A percentile compares a stretch with the other conserved stretches of the same genome.
Evolutionary conservation across 176 grass and related monocot species (phyloP).

Genomic region (Triticum turgidum): DNA sequence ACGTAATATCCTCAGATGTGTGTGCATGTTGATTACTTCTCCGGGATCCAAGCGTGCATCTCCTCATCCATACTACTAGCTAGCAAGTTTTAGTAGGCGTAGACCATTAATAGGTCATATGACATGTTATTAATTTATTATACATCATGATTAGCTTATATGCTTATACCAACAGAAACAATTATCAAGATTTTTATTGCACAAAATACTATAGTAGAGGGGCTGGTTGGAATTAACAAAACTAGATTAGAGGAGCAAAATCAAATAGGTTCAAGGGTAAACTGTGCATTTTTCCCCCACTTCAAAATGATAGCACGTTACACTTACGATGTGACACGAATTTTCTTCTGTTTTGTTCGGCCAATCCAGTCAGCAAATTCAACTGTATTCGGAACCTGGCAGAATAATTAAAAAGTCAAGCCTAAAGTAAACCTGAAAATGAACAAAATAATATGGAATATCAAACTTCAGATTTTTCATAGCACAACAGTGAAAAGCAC

Average conservation of each 20-base stretch:
- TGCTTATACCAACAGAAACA: slow-evolving; percentile 10
- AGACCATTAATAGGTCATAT: neutral
- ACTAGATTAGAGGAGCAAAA: neutral
- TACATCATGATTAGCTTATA: neutral
- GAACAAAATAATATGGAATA: neutral
- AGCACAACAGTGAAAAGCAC: neutral
- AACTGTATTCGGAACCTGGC: slow-evolving; percentile 86
- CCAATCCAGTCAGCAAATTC: slow-evolving; percentile 99
- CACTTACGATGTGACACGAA: slow-evolving; percentile 80
- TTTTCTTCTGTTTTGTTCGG: slow-evolving; percentile 95
- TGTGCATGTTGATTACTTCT: neutral
- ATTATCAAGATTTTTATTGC: neutral
- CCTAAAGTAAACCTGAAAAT: slow-evolving; percentile 18
- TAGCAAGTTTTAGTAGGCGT: neutral
- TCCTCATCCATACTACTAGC: neutral
- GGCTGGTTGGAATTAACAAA: slow-evolving; percentile 1
- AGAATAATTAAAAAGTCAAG: slow-evolving; percentile 28
- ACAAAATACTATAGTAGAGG: neutral
- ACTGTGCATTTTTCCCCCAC: neutral
- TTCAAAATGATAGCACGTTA: slow-evolving; percentile 6
- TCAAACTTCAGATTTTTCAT: slow-evolving; percentile 12
- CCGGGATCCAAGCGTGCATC: neutral
- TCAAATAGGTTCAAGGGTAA: neutral
- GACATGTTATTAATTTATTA: slow-evolving; percentile 2
- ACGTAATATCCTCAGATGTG: neutral